Conservation (phyloP, 1,284 basidiomycete genomes). For the Neotropicomus parvogracilis region DNA sequence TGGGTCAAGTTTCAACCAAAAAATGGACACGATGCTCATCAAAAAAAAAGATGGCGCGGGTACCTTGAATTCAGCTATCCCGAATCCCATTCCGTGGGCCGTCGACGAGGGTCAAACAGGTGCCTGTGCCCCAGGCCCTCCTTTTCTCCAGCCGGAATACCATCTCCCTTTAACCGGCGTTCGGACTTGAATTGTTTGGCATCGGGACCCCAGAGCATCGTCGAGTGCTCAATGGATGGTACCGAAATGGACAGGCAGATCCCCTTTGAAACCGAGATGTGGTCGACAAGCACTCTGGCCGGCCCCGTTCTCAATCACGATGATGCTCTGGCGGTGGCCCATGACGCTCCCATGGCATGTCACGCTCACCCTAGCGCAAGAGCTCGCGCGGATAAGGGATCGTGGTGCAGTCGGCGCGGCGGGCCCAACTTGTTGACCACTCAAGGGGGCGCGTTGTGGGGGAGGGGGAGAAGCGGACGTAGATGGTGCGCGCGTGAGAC, state of each 20-base stretch:
- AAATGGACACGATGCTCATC: neutral
- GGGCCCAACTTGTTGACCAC: slow-evolving; percentile 52
- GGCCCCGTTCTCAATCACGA: slow-evolving; percentile 51
- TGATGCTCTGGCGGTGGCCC: slow-evolving; percentile 37
- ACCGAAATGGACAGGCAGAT: neutral
- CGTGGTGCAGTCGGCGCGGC: slow-evolving; percentile 50
- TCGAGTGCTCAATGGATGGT: too few species aligned
- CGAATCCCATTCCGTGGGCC: neutral
- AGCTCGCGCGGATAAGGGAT: slow-evolving; percentile 53
- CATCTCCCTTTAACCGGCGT: too few species aligned
- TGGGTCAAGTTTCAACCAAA: neutral
- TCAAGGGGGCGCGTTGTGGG: slow-evolving; percentile 41
- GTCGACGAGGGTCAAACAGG: neutral
- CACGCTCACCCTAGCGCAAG: slow-evolving; percentile 38
- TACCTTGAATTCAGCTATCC: too few species aligned
- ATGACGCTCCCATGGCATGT: slow-evolving; percentile 55
- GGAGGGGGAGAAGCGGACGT: slow-evolving; percentile 55
- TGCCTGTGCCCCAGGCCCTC: too few species aligned
- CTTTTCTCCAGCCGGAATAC: too few species aligned
- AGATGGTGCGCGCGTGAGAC: slow-evolving; percentile 45
- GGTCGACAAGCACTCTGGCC: slow-evolving; percentile 42
- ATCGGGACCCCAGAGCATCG: too few species aligned
- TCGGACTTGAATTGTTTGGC: too few species aligned
- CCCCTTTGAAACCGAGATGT: neutral
- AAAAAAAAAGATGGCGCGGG: too few species aligned